Conservation (phyloP, 306 rosid species). For the Castanea sativa region DNA sequence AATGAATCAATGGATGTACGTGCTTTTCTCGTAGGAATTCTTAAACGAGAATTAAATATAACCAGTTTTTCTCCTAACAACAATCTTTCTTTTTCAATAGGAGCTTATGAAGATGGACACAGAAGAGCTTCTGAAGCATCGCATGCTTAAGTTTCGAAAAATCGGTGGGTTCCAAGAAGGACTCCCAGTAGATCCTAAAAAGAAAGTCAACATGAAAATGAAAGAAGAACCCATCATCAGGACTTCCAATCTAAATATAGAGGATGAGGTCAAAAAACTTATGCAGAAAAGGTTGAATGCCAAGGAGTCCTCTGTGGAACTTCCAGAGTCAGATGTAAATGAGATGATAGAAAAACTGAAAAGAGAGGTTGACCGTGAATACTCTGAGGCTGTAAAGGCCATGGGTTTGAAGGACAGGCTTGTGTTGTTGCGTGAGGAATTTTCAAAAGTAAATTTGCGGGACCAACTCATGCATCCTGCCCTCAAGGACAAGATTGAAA, state of each 20-base stretch:
- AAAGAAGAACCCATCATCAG: slow-evolving; percentile 43
- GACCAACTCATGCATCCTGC: slow-evolving; percentile 49
- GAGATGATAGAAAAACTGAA: slow-evolving; percentile 54
- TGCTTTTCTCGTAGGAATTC: slow-evolving; percentile 14
- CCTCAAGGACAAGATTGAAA: slow-evolving; percentile 55
- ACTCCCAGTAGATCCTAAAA: slow-evolving; percentile 62
- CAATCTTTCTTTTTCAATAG: slow-evolving; percentile 43
- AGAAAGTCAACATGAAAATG: slow-evolving; percentile 65
- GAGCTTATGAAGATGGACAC: slow-evolving; percentile 67
- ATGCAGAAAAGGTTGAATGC: slow-evolving; percentile 48
- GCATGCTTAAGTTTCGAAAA: slow-evolving; percentile 75
- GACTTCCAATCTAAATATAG: slow-evolving; percentile 42
- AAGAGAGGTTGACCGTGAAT: slow-evolving; percentile 61
- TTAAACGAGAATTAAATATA: slow-evolving; percentile 19
- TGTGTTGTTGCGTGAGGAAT: slow-evolving; percentile 45
- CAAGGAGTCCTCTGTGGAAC: slow-evolving; percentile 40
- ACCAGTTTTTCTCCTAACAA: slow-evolving; percentile 10
- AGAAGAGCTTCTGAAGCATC: slow-evolving; percentile 61
- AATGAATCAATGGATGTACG: slow-evolving; percentile 82
- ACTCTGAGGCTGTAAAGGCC: slow-evolving; percentile 56
- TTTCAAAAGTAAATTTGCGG: slow-evolving; percentile 44
- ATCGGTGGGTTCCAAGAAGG: slow-evolving; percentile 84
- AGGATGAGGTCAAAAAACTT: slow-evolving; percentile 55
- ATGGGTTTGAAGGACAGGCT: slow-evolving; percentile 58
- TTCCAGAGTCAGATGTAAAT: slow-evolving; percentile 42